Evolutionary conservation across 768 basidiomycete species (phyloP), one percentile per base, ranked within the genome.

Genomic region (Tylopilus rubrobrunneus): DNA sequence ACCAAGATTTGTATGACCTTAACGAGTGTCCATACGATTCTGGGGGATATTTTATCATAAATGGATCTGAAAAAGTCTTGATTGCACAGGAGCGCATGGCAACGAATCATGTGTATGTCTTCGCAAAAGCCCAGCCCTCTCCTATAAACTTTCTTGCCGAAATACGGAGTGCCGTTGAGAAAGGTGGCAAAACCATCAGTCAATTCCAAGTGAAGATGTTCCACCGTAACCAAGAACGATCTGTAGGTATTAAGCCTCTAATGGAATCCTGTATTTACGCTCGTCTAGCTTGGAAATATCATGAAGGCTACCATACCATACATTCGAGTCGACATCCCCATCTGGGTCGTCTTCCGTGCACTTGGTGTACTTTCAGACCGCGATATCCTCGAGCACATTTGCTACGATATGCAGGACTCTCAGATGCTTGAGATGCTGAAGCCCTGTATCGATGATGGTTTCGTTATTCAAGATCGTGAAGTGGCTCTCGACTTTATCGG

Each of bases 21-120:
- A 98, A 97, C 66, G 97, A 99, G 74, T 99, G 97, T 68, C 96
- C 96, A 6, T 96, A 95, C 66, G 97, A 99, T 72, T 93, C 94
- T 37, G 97, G 97, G 70, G 97, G 97, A 46, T 99, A 99, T 70
- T 99, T 99, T 71, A 92, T 99, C 67, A 98, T 99, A 75, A 98
- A 98, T 62, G 97, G 97, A 12, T 98, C 97, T 3, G 97, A 99
- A 70, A 99, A 99, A 72, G 97, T 99, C n/a, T 78, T 99, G 56
- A 99, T 99, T 70, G 97, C 97, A 2, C 97, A 99, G 71, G 97
- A 99, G 70, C 86, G 97, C 49, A 98, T 98, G 95, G 96, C 97
- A 10, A 95, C 93, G 23, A 99, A 99, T 74, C 95, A 97, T 66
- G 97, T 99, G 60, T 99, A 98, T 72, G 94, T 98, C 49, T 99